Evolutionary conservation across 1,284 basidiomycete genomes (phyloP), one percentile per base, ranked within the genome.

Genomic region (Apiotrichum siamense): DNA sequence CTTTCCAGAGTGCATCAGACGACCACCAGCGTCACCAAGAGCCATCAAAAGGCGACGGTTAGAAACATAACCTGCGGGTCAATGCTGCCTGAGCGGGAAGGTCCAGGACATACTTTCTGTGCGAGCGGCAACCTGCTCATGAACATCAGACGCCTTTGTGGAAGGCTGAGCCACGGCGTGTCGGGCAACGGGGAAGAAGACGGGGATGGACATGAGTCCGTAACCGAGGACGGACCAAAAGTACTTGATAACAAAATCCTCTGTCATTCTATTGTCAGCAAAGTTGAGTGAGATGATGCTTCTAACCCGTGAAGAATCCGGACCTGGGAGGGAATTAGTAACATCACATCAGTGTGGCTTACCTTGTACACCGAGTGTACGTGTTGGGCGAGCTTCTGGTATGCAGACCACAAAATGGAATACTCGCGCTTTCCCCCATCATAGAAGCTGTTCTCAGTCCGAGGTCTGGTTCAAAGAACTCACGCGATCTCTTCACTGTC

Each of bases 181-280:
- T 18, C 51, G 54, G 25, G 52, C 61, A 11, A 52, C 62, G 1
- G 68, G 64, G 61, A 87, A 83, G 41, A 93, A 77, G 17, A 93
- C 79, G 0, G 91, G 91, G 7, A 94, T 85, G 4, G 88, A 88
- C 66, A 94, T 94, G 25, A 96, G 79, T 6, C 81, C 81, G 67
- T 93, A 94, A 0, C 90, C 90, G 7, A 85, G 84, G 0, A 89
- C 91, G 21, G 87, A 90, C 90, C 91, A 94, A 11, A 89, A 76
- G 68, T 94, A 94, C 71, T 94, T 93, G 77, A 93, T 90, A 10
- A 94, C 85, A 60, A 88, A 89, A 75, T 94, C 90, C 66, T 93
- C 88, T 0, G 87, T 93, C 89, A 78, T 77, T 17, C 71, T 89
- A 89, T 1, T 83, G 83, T 46, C 88, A 87, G 23, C 86, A 82